Conservation (phyloP, 331 rosid genomes). For the Pyrus hybrid region DNA sequence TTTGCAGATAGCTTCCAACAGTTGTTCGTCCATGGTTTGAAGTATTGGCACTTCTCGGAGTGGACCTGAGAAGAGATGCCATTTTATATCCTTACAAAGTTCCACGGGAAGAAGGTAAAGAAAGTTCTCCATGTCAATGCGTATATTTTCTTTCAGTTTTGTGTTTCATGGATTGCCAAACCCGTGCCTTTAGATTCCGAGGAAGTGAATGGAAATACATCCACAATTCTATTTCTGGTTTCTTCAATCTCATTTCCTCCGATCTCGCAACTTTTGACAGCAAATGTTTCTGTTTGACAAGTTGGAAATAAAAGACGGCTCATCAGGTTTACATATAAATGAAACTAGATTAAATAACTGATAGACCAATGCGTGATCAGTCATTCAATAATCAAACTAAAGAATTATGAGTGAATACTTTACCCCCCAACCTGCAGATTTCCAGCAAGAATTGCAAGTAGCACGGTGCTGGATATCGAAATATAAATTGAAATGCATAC, state of each 20-base stretch:
- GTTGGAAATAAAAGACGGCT: no score
- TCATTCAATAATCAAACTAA: no score
- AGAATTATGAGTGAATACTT: neutral
- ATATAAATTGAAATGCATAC: conserved; percentile 12
- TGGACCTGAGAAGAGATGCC: conserved; percentile 14
- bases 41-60: neutral
- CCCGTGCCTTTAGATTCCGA: neutral
- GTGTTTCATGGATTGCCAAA: conserved; percentile 10
- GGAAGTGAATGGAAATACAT: conserved; percentile 23
- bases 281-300: conserved; percentile 7
- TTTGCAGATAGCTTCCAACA: conserved; percentile 4
- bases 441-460: conserved; percentile 27
- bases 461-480: conserved; percentile 11
- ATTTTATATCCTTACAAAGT: conserved; percentile 16
- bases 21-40: neutral
- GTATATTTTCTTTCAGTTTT: conserved; percentile 16
- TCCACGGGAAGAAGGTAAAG: conserved; percentile 24
- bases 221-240: conserved; percentile 24
- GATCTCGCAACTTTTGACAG: conserved; percentile 4
- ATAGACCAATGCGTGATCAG: no score
- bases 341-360: no score
- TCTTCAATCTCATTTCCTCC: conserved; percentile 23
- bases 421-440: conserved; percentile 29
- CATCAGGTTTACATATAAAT: no score
- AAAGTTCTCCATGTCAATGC: conserved; percentile 19